These are phyloP conservation scores for Aspergillus sp. DNA, from an alignment of 2,329 filamentous ascomycete species.

Conservation along the genomic window DNA sequence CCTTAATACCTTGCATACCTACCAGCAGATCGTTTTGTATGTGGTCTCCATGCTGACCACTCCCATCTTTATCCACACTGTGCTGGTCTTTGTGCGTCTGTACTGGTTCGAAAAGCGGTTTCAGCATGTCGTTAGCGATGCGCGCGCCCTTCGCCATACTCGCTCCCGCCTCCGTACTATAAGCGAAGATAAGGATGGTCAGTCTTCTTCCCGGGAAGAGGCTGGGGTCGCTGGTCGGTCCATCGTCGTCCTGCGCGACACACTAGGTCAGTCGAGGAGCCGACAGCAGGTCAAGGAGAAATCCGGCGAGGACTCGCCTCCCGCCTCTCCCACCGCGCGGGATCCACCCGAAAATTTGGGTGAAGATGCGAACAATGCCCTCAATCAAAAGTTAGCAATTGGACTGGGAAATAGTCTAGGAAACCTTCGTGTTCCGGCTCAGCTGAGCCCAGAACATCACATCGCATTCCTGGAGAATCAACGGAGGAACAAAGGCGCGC, in stretches of 20 bases:
- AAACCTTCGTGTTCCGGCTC: constrained; percentile 55
- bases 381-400: constrained; percentile 11
- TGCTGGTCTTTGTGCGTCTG: constrained; percentile 85
- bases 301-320: constrained; percentile 29
- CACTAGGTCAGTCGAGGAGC: constrained; percentile 27
- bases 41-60: constrained; percentile 72
- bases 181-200: constrained; percentile 49
- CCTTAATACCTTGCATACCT: constrained; percentile 67
- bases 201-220: constrained; percentile 36
- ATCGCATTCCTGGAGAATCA: constrained; percentile 88
- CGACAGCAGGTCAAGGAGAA: constrained; percentile 21
- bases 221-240: constrained; percentile 39
- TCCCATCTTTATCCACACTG: constrained; percentile 80
- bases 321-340: constrained; percentile 24
- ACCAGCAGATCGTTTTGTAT: constrained; percentile 73
- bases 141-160: constrained; percentile 65
- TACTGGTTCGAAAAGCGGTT: constrained; percentile 99
- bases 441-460: constrained; percentile 69
- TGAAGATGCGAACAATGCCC: constrained; percentile 16
- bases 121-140: constrained; percentile 76
- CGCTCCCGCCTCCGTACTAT: constrained; percentile 60
- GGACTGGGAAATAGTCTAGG: constrained; percentile 51
- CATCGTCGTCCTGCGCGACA: constrained; percentile 42
- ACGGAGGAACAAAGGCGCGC: constrained; percentile 69
- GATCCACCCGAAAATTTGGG: constrained; percentile 23